These are phyloP conservation scores for Lasiodiplodia sp. DNA, from an alignment of 2,329 filamentous ascomycete species.

Conservation along the genomic window DNA sequence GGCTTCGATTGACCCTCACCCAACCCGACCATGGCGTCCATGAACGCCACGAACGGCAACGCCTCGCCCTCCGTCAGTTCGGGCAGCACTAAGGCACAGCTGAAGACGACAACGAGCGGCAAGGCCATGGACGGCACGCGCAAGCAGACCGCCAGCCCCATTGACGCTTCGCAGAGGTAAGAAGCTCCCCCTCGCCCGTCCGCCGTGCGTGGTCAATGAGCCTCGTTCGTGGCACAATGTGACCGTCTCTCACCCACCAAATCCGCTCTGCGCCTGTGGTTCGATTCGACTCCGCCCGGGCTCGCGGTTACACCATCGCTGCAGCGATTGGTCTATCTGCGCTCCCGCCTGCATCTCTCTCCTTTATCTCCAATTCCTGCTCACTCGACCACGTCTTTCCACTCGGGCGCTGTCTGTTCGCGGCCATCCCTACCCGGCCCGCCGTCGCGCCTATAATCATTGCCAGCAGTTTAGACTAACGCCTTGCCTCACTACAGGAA, in stretches of 20 bases:
- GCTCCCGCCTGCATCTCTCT: constrained; percentile 26
- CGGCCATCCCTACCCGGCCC: background rate
- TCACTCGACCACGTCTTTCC: constrained; percentile 4
- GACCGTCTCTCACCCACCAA: constrained; percentile 20
- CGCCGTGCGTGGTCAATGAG: constrained; percentile 10
- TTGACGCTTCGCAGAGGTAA: constrained; percentile 63
- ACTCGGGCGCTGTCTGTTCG: background rate
- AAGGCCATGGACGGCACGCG: constrained; percentile 62
- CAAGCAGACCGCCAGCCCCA: constrained; percentile 63
- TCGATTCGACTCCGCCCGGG: constrained; percentile 30
- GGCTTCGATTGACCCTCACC: constrained; percentile 24
- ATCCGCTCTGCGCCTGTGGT: constrained; percentile 28
- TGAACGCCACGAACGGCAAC: constrained; percentile 37
- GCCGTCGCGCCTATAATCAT: background rate
- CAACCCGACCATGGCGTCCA: constrained; percentile 26
- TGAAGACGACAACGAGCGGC: constrained; percentile 58
- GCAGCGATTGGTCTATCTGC: constrained; percentile 26
- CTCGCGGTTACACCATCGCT: constrained; percentile 29
- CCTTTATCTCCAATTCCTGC: constrained; percentile 20
- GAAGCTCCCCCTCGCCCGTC: constrained; percentile 35
- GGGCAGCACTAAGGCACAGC: constrained; percentile 50
- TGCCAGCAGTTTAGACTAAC: constrained; percentile 4
- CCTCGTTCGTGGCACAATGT: constrained; percentile 30
- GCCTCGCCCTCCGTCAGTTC: constrained; percentile 47
- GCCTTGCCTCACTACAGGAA: constrained; percentile 47